Evolutionary conservation across 2,329 filamentous ascomycete species (phyloP), one percentile per base, ranked within the genome.

Genomic region (Cordyceps pruinosa): DNA sequence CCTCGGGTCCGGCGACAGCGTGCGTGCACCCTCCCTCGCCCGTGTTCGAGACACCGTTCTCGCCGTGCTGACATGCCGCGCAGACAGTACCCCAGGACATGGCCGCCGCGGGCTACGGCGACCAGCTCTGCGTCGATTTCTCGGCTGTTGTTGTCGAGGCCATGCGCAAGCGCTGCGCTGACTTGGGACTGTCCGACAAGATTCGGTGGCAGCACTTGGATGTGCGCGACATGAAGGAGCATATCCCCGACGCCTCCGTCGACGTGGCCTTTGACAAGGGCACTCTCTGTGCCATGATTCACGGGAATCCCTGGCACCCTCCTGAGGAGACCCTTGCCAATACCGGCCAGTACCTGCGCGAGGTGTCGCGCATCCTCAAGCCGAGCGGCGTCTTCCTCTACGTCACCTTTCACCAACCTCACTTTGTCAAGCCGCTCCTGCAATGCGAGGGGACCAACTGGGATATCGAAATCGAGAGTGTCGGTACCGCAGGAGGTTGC

Each of bases 241-340:
- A 48, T 5, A 61, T 82, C 1, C 63, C 68, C 1, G 66, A 72
- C 32, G 63, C 59, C 1, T 75, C 73, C 1, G 64, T 85, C 39
- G 77, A 82, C 61, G 72, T 84, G 6, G 80, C 80, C 12, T 82
- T 86, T 61, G 79, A 83, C 61, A 83, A 83, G 64, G 73, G 74
- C 3, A 82, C 79, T 1, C 67, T 83, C 3, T 79, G 83, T 66
- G 77, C 76, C 46, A 80, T 83, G 75, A 77, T 83, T 32, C 71
- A 79, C 62, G 78, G 80, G 2, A 79, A 74, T 60, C 75, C 74
- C 0, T 82, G 78, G 78, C 75, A 69, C 59, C 80, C 79, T 2
- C 78, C 78, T 0, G 69, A 73, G 7, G 74, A 79, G 34, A 77
- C 81, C 1, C 61, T 69, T 35, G 67, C 75, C 0, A 81, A 80